A percentile compares a stretch with the other conserved stretches of the same genome.
These are phyloP conservation scores for Aspergillus amoenus DNA, from an alignment of 2,329 filamentous ascomycete species.

Conservation along the genomic window DNA sequence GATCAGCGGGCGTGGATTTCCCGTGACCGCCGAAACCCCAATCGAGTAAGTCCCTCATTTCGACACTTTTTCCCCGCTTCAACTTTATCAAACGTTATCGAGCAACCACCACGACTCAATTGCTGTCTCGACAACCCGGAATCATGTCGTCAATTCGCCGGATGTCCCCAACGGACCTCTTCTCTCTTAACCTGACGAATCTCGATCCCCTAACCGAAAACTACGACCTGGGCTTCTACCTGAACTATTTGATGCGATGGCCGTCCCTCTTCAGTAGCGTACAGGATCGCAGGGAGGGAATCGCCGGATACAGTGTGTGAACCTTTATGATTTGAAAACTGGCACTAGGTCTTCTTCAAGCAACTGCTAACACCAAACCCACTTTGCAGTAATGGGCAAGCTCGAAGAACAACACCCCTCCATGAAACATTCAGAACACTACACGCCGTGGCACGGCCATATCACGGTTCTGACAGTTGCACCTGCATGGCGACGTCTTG, in stretches of 20 bases:
- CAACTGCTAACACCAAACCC: background rate
- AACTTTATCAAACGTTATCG: background rate
- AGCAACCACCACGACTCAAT: background rate
- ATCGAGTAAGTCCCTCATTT: slow-evolving; percentile 11
- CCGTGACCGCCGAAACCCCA: slow-evolving; percentile 30
- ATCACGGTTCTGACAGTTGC: slow-evolving; percentile 94
- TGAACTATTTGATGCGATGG: slow-evolving; percentile 95
- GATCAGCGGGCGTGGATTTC: slow-evolving; percentile 8
- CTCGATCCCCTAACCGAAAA: slow-evolving; percentile 97
- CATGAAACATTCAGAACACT: slow-evolving; percentile 75
- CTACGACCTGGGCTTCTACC: slow-evolving; percentile 92
- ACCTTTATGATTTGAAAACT: background rate
- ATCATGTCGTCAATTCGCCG: slow-evolving; percentile 80
- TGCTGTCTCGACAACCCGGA: background rate
- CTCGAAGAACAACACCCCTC: slow-evolving; percentile 80
- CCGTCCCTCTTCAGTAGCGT: slow-evolving; percentile 91
- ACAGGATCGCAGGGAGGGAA: slow-evolving; percentile 80
- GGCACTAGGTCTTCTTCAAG: background rate
- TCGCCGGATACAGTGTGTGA: slow-evolving; percentile 84
- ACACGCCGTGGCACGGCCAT: slow-evolving; percentile 98
- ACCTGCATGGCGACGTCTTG: slow-evolving; percentile 78
- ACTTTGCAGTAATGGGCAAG: slow-evolving; percentile 82
- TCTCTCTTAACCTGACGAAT: slow-evolving; percentile 91
- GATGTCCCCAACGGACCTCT: slow-evolving; percentile 79
- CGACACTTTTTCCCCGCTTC: slow-evolving; percentile 8